Evolutionary conservation across 495 filamentous ascomycete genomes (phyloP).

Genomic region (Usnea hakonensis): DNA sequence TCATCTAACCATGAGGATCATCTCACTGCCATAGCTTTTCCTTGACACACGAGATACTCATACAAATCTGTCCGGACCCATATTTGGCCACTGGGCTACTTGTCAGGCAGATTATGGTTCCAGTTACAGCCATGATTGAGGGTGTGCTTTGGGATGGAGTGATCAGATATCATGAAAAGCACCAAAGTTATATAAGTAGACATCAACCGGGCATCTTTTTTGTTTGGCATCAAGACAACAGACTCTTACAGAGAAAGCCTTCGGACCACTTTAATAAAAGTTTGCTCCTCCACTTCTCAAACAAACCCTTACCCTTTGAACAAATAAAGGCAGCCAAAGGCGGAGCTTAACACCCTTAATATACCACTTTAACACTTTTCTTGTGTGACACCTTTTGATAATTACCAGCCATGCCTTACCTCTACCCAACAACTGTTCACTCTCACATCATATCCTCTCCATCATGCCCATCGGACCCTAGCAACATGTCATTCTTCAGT

Average conservation of each 20-base stretch:
- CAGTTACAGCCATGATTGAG: neutral
- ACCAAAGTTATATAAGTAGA: neutral
- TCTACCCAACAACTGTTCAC: conserved; percentile 9
- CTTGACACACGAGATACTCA: neutral
- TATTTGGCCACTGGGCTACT: neutral
- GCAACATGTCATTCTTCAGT: conserved; percentile 15
- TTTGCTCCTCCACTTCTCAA: neutral
- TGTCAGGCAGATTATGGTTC: neutral
- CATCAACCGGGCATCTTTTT: neutral
- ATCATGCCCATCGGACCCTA: neutral
- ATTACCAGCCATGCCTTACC: conserved; percentile 14
- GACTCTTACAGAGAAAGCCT: neutral
- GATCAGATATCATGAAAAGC: neutral
- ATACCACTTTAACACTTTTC: neutral
- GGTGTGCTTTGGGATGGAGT: neutral
- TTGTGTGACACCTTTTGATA: neutral
- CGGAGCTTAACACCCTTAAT: neutral
- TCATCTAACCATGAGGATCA: no score
- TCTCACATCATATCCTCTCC: conserved; percentile 3
- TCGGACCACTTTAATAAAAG: neutral
- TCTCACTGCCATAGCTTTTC: neutral
- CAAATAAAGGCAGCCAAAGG: neutral
- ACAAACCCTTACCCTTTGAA: neutral
- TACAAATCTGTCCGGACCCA: neutral
- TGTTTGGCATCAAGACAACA: neutral